Evolutionary conservation across 176 grass and related monocot species (phyloP), one percentile per base, ranked within the genome.

Genomic region (Phyllostachys edulis): DNA sequence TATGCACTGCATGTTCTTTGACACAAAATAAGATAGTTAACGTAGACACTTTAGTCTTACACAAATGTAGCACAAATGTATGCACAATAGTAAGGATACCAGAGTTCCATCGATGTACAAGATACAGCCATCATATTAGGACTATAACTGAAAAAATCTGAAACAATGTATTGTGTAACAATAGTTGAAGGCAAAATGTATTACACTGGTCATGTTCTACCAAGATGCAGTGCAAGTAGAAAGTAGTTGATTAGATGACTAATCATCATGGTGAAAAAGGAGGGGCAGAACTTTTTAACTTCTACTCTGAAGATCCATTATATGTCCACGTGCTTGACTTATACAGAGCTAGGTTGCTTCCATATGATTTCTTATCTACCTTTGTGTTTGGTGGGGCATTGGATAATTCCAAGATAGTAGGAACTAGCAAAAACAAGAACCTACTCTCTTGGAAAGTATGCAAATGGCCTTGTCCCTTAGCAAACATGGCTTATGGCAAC

Each of bases 351-450:
- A 34, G 18, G 45, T 51, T 83, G 47, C 65, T 63, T 52, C 56
- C 80, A 57, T 80, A 44, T 73, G 61, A 74, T 77, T 40, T 70
- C 79, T 70, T 69, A 82, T 82, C 21, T 32, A 76, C 51, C 26
- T 7, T 51, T 76, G 61, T 62, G 55, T 76, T 82, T 51, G 63
- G 63, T 32, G 34, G 63, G 78, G n/a, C 73, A 38, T 44, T 73
- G 4, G 32, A 65, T 68, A 60, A 40, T 9, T 76, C 60, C 50
- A 68, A 71, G 55, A 18, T 45, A 81, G 38, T 45, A 81, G 26
- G 4, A 18, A 9, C 42, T 82, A 26, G 5, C 14, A 62, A 76
- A 49, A 60, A 67, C 63, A 76, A 37, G 71, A 82, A 69, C 76
- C 21, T 29, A 61, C 63, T 41, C 39, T 52, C 16, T 70, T 51